Base-by-base conservation (phyloP, 192 early-diverging fungal species). In the Podochytrium sp. region DNA sequence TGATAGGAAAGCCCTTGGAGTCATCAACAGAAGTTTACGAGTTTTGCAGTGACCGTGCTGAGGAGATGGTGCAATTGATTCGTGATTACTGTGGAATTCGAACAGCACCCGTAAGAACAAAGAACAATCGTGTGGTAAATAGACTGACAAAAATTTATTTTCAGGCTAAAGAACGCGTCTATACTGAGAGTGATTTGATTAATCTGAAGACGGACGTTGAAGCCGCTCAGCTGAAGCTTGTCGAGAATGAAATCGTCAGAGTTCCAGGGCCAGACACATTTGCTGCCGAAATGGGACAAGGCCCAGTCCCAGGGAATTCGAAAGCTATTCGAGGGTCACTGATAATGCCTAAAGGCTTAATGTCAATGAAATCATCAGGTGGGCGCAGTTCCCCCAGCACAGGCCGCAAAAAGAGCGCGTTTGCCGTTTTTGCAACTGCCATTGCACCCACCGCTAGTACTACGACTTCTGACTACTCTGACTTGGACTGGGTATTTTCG, bases 31-130 rank as follows among this genome's bases (percentile, higher is more conserved):
- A 84, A 70, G 74, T 81, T 3, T 85, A 83, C 55, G 73, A 75
- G 32, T 85, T 85, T 67, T 37, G 42, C 30, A 80, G 76, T 16
- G 64, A 69, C 2, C 73, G 78, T 33, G 79, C 74, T n/a, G 84
- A 85, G 20, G 84, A 85, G 66, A 77, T 85, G 47, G 57, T 75
- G 30, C n/a, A n/a, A 12, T 51, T 85, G n/a, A 76, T 83, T 29
- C 71, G 81, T 10, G 84, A 85, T 50, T 85, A 85, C 59, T 65
- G 58, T 25, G 81, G 81, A 39, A 79, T 75, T 5, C 83, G 55
- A 71, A 67, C 10, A 23, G 18, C 29, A 38, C 32, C 37, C 1
- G 71, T 74, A 33, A 57, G 58, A 50, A 35, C n/a, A 25, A 23
- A 35, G 42, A 62, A 47, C 23, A 29, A 29, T 60, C 29, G n/a